Evolutionary conservation across 2,329 filamentous ascomycete species (phyloP).

Genomic region (Boeremia exigua): DNA sequence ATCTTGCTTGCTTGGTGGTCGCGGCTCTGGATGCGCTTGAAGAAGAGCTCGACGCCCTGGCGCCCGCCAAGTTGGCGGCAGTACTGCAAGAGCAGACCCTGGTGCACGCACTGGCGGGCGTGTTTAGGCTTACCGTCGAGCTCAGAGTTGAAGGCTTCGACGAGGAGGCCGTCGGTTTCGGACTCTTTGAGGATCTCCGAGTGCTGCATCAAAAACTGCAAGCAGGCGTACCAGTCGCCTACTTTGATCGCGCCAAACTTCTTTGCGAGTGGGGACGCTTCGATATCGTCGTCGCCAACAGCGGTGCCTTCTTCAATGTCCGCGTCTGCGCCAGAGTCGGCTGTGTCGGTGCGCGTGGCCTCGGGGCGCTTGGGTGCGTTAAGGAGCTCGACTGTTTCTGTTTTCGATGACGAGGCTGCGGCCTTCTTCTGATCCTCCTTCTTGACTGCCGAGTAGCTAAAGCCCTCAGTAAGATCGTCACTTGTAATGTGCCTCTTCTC

Average conservation of each 20-base stretch:
- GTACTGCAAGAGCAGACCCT: constrained; percentile 91
- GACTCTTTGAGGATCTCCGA: constrained; percentile 80
- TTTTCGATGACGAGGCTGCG: constrained; percentile 28
- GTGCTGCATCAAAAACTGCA: constrained; percentile 79
- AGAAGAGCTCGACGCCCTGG: constrained; percentile 90
- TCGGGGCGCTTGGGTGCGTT: constrained; percentile 65
- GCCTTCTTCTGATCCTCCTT: constrained; percentile 32
- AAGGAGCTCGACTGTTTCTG: constrained; percentile 68
- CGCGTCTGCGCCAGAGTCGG: constrained; percentile 64
- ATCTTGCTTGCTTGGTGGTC: constrained; percentile 89
- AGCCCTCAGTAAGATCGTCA: constrained; percentile 85
- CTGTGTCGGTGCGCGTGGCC: constrained; percentile 49
- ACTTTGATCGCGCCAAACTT: constrained; percentile 80
- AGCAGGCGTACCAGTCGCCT: constrained; percentile 73
- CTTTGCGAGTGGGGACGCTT: constrained; percentile 78
- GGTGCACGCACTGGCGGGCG: constrained; percentile 87
- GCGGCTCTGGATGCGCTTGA: constrained; percentile 90
- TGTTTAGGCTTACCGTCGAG: constrained; percentile 78
- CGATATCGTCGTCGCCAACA: constrained; percentile 65
- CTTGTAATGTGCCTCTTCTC: constrained; percentile 93
- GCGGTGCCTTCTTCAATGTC: constrained; percentile 63
- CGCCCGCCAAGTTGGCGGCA: constrained; percentile 87
- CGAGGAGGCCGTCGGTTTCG: constrained; percentile 88
- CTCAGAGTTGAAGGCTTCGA: constrained; percentile 89
- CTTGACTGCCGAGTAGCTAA: constrained; percentile 82